Base-by-base conservation (phyloP, 1,139 yeast species). In the Casaregolazyma lundiana region DNA sequence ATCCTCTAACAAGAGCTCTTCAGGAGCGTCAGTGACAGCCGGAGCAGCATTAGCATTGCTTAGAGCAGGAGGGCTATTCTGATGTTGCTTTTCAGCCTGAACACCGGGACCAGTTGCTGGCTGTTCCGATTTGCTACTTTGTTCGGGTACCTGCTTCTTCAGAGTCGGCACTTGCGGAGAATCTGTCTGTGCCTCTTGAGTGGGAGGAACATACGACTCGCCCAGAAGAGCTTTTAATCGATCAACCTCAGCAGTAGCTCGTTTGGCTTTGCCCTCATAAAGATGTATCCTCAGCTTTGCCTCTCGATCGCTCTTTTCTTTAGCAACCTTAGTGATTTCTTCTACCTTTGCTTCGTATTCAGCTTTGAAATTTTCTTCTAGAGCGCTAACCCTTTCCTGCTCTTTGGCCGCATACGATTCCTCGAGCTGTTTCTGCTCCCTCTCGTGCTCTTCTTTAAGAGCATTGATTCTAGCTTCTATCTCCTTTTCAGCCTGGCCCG, bases 251-350 rank as follows among this genome's bases (percentile, higher is more conserved):
- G 58, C 61, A 20, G 62, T 64, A n/a, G 64, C 56, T 53, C 63
- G 65, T 15, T 65, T 64, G 13, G 65, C 51, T 53, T 67, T 68
- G 32, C 61, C 53, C 38, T 64, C 60, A 19, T 68, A 48, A 41
- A 69, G 52, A 47, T 58, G 63, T n/a, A 58, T 55, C 42, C 68
- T 63, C 65, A 70, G 62, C 13, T 60, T 60, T 29, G 57, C 49
- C 45, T 62, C 62, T 38, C 54, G 56, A 32, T 53, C 50, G 7
- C 55, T 49, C 20, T 53, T 46, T 11, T 52, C 57, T 30, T 54
- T 49, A 38, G 59, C 55, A 26, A 42, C 24, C 16, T 50, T 45
- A 7, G 47, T 47, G 15, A 44, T 36, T 4, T 42, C 44, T 16
- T 39, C 43, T 19, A 40, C 30, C 7, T 53, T 54, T 41, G 49